Evolutionary conservation across 1,284 basidiomycete genomes (phyloP), one percentile per base, ranked within the genome.

Genomic region (Rhodofomes roseus): DNA sequence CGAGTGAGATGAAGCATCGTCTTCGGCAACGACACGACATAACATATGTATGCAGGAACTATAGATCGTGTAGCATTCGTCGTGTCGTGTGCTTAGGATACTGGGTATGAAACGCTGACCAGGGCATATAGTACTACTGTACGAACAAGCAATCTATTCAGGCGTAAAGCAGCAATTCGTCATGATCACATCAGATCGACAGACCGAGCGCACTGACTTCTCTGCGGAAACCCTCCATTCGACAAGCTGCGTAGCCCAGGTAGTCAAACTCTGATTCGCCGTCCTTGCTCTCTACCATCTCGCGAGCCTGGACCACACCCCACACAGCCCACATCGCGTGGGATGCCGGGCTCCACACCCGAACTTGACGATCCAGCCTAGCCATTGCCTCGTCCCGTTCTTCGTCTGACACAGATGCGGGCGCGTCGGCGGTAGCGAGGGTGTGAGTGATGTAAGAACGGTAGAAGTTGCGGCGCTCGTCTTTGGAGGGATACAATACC

Each of bases 251-350:
- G 70, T 93, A 93, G 16, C 77, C 81, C 62, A 93, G 74, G 71
- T 93, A 93, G 72, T 93, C 87, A 70, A 93, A 93, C 65, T 92
- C 92, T 14, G 81, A 81, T 62, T 84, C 78, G 37, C 71, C 71
- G 23, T 81, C 79, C 44, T 81, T 74, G n/a, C 74, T 81, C 66
- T 87, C 83, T 14, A 96, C 69, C 68, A 91, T 86, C 67, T 95
- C 93, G 65, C 86, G 85, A 2, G 92, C 93, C 73, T 96, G 93
- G 11, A 97, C 86, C 61, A 97, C 79, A 2, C 92, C 94, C 95
- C 95, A 98, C 36, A 97, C 77, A 8, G 89, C 85, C 94, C 95
- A 98, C 83, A 91, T 88, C 7, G 84, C 92, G 68, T 95, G 92
- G 27, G 89, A 90, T 4, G 92, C 89, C 16, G 95, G 90, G 66